Base-by-base conservation (phyloP, 768 basidiomycete genomes). In the Lentinula sp. region DNA sequence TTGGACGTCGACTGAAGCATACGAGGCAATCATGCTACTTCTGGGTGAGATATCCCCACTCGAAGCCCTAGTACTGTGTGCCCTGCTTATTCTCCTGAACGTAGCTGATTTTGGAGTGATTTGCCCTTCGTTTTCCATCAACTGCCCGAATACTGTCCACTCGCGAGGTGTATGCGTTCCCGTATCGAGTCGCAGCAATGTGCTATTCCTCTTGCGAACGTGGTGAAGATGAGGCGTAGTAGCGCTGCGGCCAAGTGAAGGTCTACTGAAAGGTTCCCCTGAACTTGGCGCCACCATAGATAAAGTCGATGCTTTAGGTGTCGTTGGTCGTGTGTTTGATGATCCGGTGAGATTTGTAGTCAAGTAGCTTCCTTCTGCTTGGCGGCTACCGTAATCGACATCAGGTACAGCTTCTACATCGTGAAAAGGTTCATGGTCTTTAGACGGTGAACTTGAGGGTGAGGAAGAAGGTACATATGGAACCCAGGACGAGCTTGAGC, bases 71-170 rank as follows among this genome's bases (percentile, higher is more conserved):
- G 16, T n/a, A 54, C 45, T 42, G n/a, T 45, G 53, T 13, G 50
- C 43, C 59, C 21, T 43, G 16, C 45, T 49, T 35, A 43, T 32
- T 61, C 32, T 52, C 43, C 64, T 64, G 55, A 57, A 37, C 54
- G 69, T 21, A 45, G 54, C 18, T 45, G 51, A 28, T 60, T 50
- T 16, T 57, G 58, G 49, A 64, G 56, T 74, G 40, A 77, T 66
- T 42, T 79, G 80, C 1, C 80, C 81, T 51, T 84, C 85, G 65
- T 85, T 84, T 67, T 88, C 83, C 85, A 89, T 88, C 43, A 88
- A 69, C 68, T 89, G 86, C 7, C 80, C 83, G 64, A 90, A 90
- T 5, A 89, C 71, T 0, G 86, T 75, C 89, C 89, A 90, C 73
- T 80, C 57, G 28, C 61, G 61, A 39, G 61, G 45, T 31, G 55